A percentile compares a stretch with the other conserved stretches of the same genome.
Conservation (phyloP, 176 grass and related monocot species). For the Rhipidocladum racemiflorum region DNA sequence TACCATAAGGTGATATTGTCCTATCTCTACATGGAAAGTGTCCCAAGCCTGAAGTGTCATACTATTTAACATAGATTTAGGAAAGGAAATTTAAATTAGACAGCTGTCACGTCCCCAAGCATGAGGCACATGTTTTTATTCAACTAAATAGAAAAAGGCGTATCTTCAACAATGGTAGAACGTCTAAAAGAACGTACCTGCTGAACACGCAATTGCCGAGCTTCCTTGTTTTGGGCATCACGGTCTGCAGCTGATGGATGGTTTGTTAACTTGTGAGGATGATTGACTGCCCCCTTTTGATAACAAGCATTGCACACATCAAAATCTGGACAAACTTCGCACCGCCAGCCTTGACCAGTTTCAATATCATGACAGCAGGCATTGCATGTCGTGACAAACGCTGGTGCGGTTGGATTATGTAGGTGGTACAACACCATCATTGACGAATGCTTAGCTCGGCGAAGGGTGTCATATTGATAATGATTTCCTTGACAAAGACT, state of each 20-base stretch:
- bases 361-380: conserved; percentile 92
- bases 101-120: not conserved
- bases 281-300: conserved; percentile 78
- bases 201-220: conserved; percentile 81
- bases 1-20: not conserved
- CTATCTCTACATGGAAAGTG: not conserved
- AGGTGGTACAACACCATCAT: conserved; percentile 99
- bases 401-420: conserved; percentile 96
- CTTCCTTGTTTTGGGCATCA: conserved; percentile 96
- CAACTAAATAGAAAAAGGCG: not conserved
- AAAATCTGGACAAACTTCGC: conserved; percentile 96
- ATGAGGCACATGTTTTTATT: not conserved
- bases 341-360: conserved; percentile 96
- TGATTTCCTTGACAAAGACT: conserved; percentile 99
- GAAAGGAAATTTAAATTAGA: conserved; percentile 8
- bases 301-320: conserved; percentile 93
- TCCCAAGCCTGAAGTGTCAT: not conserved
- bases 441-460: conserved; percentile 96
- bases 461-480: conserved; percentile 99
- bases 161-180: conserved; percentile 19
- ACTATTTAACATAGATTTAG: conserved; percentile 22
- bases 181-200: conserved; percentile 59
- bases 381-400: conserved; percentile 94
- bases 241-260: conserved; percentile 77
- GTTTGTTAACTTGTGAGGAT: conserved; percentile 91